Percentiles rank a stretch among this genome's conserved stretches.
Conservation (phyloP, 768 basidiomycete genomes). For the Pulveroboletus sp. region DNA sequence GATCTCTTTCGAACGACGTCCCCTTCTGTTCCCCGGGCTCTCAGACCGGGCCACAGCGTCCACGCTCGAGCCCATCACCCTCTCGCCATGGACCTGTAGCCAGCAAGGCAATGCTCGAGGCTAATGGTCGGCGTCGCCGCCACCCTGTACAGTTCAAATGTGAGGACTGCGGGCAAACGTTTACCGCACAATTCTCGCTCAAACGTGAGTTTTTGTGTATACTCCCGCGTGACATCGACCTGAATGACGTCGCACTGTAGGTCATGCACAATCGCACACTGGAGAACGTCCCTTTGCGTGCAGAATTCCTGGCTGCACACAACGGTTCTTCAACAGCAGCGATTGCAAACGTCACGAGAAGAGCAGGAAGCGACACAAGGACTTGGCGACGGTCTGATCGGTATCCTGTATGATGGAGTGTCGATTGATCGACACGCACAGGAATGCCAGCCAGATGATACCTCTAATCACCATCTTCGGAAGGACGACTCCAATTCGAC, state of each 20-base stretch:
- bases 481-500: conserved; percentile 7
- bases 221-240: no score
- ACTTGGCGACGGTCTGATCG: conserved; percentile 12
- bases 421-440: conserved; percentile 20
- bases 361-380: conserved; percentile 31
- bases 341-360: conserved; percentile 33
- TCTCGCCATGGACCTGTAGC: conserved; percentile 21
- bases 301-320: conserved; percentile 22
- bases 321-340: conserved; percentile 30
- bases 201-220: conserved; percentile 21
- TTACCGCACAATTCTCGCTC: conserved; percentile 31
- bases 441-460: conserved; percentile 2
- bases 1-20: background rate
- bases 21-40: background rate
- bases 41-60: conserved; percentile 11
- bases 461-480: background rate
- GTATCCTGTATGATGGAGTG: conserved; percentile 5
- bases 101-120: conserved; percentile 31
- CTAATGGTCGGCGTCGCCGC: conserved; percentile 28
- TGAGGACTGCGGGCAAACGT: conserved; percentile 19
- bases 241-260: conserved; percentile 16
- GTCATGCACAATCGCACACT: conserved; percentile 27
- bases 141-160: conserved; percentile 23
- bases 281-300: conserved; percentile 26
- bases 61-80: conserved; percentile 13